Evolutionary conservation across 805 yeast genomes (phyloP).

Genomic region (Candida tibetensis): DNA sequence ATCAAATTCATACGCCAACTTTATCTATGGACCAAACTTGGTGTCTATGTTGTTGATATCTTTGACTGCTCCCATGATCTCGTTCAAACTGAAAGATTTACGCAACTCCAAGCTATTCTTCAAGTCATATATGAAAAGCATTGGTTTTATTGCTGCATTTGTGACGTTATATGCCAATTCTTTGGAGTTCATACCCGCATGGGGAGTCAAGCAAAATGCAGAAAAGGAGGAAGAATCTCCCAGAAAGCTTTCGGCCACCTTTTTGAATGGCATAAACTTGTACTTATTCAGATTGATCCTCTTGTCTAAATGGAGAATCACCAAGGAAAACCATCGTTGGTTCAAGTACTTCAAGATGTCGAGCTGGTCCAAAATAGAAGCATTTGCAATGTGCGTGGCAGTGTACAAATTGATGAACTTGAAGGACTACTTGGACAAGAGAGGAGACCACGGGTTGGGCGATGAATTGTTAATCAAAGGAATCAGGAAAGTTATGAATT

Average conservation of each 20-base stretch:
- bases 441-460: slow-evolving; percentile 8
- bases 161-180: slow-evolving; percentile 23
- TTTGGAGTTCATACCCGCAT: slow-evolving; percentile 19
- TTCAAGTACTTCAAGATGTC: slow-evolving; percentile 23
- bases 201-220: slow-evolving; percentile 9
- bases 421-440: slow-evolving; percentile 27
- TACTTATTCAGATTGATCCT: slow-evolving; percentile 34
- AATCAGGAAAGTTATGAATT: slow-evolving; percentile 8
- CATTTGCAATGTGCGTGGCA: slow-evolving; percentile 33
- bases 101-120: slow-evolving; percentile 24
- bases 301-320: slow-evolving; percentile 42
- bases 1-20: slow-evolving; percentile 32
- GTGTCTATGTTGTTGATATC: slow-evolving; percentile 33
- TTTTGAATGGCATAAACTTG: slow-evolving; percentile 28
- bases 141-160: slow-evolving; percentile 36
- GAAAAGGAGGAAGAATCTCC: not conserved
- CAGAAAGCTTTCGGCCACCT: slow-evolving; percentile 18
- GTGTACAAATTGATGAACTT: slow-evolving; percentile 38
- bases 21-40: slow-evolving; percentile 36
- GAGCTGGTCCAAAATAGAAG: slow-evolving; percentile 34
- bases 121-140: slow-evolving; percentile 32
- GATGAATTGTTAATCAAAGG: slow-evolving; percentile 13
- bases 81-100: slow-evolving; percentile 9
- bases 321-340: slow-evolving; percentile 37
- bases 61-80: slow-evolving; percentile 30